A percentile compares a stretch with the other conserved stretches of the same genome.
These are phyloP conservation scores for Trebouxia gelatinosa DNA, from an alignment of 163 green algal genomes.

Conservation along the genomic window DNA sequence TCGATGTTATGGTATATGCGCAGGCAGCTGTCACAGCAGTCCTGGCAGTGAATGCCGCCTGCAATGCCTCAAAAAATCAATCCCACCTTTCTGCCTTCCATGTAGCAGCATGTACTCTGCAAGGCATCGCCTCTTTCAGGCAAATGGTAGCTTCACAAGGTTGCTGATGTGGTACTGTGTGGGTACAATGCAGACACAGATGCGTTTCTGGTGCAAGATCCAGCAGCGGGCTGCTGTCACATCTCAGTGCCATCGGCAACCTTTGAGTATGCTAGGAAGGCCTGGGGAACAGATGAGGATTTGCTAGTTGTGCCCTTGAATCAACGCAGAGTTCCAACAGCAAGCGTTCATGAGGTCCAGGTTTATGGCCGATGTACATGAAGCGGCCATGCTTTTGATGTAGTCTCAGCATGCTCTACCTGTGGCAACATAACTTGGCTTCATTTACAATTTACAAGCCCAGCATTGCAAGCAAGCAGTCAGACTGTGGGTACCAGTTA, in stretches of 20 bases:
- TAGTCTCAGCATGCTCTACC: too few relatives aligned
- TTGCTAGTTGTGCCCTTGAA: constrained; percentile 62
- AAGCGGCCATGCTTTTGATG: too few relatives aligned
- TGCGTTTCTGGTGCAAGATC: constrained; percentile 70
- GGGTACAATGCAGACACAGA: constrained; percentile 58
- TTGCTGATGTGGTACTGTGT: constrained; percentile 69
- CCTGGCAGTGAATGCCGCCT: not conserved
- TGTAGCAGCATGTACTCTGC: too few relatives aligned
- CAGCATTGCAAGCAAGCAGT: too few relatives aligned
- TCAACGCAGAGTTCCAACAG: not conserved
- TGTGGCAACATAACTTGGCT: too few relatives aligned
- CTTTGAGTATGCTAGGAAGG: constrained; percentile 70
- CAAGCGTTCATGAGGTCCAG: constrained; percentile 2
- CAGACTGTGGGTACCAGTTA: too few relatives aligned
- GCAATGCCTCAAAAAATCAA: not conserved
- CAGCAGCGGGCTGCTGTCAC: constrained; percentile 45
- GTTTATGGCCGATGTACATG: too few relatives aligned
- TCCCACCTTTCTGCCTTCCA: too few relatives aligned
- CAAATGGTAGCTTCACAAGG: not conserved
- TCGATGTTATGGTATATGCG: too few relatives aligned
- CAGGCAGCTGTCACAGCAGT: not conserved
- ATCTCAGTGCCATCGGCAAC: constrained; percentile 45
- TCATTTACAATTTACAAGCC: too few relatives aligned
- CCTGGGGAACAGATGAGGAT: constrained; percentile 86
- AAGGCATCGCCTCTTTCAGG: not conserved